Evolutionary conservation across 495 filamentous ascomycete genomes (phyloP).

Genomic region (Trichodelitschia bisporula): DNA sequence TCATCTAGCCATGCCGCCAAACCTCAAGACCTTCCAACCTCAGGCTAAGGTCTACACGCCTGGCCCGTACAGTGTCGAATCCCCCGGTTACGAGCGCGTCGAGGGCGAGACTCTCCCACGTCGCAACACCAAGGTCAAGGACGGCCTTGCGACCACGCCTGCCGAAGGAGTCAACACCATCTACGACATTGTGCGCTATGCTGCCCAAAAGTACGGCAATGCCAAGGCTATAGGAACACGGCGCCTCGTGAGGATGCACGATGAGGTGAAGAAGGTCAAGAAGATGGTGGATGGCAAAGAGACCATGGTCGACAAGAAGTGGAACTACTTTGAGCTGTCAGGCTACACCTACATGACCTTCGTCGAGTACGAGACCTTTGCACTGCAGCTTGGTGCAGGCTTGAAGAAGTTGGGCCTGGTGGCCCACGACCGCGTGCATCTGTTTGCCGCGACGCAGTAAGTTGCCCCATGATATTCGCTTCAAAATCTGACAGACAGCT

Average conservation of each 20-base stretch:
- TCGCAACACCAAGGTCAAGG: slow-evolving; percentile 43
- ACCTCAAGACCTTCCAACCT: slow-evolving; percentile 21
- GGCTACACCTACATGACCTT: slow-evolving; percentile 71
- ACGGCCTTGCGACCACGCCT: slow-evolving; percentile 41
- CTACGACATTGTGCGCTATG: slow-evolving; percentile 63
- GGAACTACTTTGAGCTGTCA: slow-evolving; percentile 87
- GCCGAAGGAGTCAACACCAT: slow-evolving; percentile 53
- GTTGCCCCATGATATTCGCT: neutral
- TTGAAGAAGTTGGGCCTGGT: slow-evolving; percentile 49
- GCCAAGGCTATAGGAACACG: slow-evolving; percentile 64
- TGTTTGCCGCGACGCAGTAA: slow-evolving; percentile 74
- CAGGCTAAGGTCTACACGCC: slow-evolving; percentile 39
- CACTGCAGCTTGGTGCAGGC: slow-evolving; percentile 48
- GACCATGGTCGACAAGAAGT: slow-evolving; percentile 77
- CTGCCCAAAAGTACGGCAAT: slow-evolving; percentile 66
- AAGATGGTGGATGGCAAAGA: slow-evolving; percentile 84
- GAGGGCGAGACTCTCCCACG: slow-evolving; percentile 83
- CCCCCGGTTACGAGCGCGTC: slow-evolving; percentile 40
- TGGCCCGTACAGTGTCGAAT: slow-evolving; percentile 57
- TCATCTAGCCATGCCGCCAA: slow-evolving; percentile 6
- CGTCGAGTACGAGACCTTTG: slow-evolving; percentile 62
- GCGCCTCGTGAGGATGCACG: slow-evolving; percentile 58
- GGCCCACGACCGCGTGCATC: slow-evolving; percentile 51
- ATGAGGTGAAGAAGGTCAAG: slow-evolving; percentile 91
- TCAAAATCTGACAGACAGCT: too few relatives aligned